Percentiles rank a stretch among this genome's conserved stretches.
Evolutionary conservation across 257 asterid species (phyloP).

Genomic region (Jaltomata sinuosa): DNA sequence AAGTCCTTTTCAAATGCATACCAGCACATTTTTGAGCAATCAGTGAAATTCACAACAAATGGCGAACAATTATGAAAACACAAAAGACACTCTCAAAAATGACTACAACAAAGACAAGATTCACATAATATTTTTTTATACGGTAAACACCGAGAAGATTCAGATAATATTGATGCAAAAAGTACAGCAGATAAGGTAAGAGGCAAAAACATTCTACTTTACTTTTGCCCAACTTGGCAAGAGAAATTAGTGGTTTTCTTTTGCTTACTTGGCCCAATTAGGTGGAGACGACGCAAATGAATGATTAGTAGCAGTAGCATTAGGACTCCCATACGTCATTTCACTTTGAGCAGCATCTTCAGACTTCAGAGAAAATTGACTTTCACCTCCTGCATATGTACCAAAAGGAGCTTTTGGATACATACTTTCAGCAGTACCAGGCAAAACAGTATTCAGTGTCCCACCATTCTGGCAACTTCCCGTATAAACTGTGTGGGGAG

Average conservation of each 20-base stretch:
- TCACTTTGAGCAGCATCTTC: slow-evolving; percentile 53
- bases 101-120: not conserved
- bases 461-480: slow-evolving; percentile 67
- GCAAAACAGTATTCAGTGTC: slow-evolving; percentile 29
- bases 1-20: not conserved
- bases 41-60: not conserved
- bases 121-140: not conserved
- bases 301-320: slow-evolving; percentile 40
- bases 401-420: slow-evolving; percentile 44
- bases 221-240: not conserved
- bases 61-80: not conserved
- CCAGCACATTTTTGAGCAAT: not conserved
- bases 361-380: slow-evolving; percentile 36
- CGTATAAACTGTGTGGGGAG: slow-evolving; percentile 39
- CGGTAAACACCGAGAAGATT: not conserved
- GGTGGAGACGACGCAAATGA: slow-evolving; percentile 47
- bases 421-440: slow-evolving; percentile 53
- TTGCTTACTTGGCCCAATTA: slow-evolving; percentile 75
- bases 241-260: slow-evolving; percentile 2
- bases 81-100: not conserved
- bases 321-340: slow-evolving; percentile 31
- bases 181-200: not conserved
- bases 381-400: slow-evolving; percentile 36
- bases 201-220: not conserved
- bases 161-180: not conserved